Base-by-base conservation (phyloP, 192 early-diverging fungal genomes). In the Coemansia sp. region DNA sequence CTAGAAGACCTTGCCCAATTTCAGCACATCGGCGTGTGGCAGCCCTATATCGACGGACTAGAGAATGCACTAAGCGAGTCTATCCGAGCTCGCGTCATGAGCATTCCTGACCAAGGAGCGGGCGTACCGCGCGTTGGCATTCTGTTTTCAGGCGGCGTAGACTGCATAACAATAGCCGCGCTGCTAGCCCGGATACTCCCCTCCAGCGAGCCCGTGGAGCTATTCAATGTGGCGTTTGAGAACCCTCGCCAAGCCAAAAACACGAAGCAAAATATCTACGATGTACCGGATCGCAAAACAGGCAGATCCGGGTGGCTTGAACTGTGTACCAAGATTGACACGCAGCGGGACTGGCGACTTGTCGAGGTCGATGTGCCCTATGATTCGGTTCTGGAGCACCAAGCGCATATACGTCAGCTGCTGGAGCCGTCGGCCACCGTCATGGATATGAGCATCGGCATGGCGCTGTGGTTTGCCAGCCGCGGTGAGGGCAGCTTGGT, bases 381-480 rank as follows among this genome's bases (percentile, higher is more conserved):
- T 69, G 71, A 69, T 29, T 89, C 93, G 68, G 90, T 89, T 2
- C 69, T 82, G 21, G 74, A 73, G 17, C 64, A 86, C 63, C 66
- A 81, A 39, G 51, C 70, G 17, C 85, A 87, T 35, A 90, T 98
- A 27, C 73, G 91, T 46, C 84, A 88, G 39, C 70, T 92, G 37
- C 90, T 98, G 85, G 76, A 78, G 24, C 97, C 97, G 2, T 75
- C 92, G 8, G 85, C 92, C 39, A 97, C 93, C 2, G 92, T 94
- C 3, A 98, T 98, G 97, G 97, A 98, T 39, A 85, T 93, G 91
- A 97, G 95, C 68, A 98, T 98, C 70, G 97, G 91, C 0, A 90
- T 96, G 85, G 95, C 97, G 0, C 88, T 98, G 60, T 98, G 95
- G 95, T 98, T 97, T 86, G 97, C 94, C 2, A 81, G 91, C 27